phyloP scores from a whole-genome alignment of 352 stramenopile species.

The Phytophthora citricola region DNA sequence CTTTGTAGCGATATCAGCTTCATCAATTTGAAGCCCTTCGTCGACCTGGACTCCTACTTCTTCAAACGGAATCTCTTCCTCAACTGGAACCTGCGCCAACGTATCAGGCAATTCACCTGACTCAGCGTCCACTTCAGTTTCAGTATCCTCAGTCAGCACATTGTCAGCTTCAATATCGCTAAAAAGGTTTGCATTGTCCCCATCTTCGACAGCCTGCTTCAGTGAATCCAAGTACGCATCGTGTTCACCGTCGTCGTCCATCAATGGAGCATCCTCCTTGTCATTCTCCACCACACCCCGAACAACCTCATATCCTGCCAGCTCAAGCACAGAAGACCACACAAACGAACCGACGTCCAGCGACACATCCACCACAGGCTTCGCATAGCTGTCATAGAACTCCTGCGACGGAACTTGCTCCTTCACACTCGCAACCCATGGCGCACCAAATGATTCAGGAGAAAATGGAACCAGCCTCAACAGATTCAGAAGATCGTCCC shows the following conservation, averaged over 20 bases:
- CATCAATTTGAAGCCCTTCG: constrained; percentile 2
- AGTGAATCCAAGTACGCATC: constrained; percentile 5
- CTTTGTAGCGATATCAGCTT: not conserved
- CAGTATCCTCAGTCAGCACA: constrained; percentile 3
- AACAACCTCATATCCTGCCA: constrained; percentile 17
- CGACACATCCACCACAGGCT: constrained; percentile 46
- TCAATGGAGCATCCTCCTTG: not conserved
- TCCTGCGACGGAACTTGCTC: constrained; percentile 40
- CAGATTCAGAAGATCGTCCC: constrained; percentile 31
- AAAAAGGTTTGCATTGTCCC: constrained; percentile 11
- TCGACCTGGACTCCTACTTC: constrained; percentile 1
- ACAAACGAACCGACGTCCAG: constrained; percentile 32
- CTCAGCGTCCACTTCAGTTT: not conserved
- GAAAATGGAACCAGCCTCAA: constrained; percentile 53
- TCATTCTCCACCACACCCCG: constrained; percentile 8
- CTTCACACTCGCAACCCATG: constrained; percentile 44
- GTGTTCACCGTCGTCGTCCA: constrained; percentile 9
- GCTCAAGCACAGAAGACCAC: constrained; percentile 36
- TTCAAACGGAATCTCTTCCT: not conserved
- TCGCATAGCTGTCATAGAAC: constrained; percentile 44
- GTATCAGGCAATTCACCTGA: not conserved
- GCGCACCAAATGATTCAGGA: constrained; percentile 37
- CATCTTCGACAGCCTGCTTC: constrained; percentile 8
- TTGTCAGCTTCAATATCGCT: not conserved
- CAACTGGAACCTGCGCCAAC: constrained; percentile 3